Conservation (phyloP, 768 basidiomycete genomes). For the Russula brevipes region DNA sequence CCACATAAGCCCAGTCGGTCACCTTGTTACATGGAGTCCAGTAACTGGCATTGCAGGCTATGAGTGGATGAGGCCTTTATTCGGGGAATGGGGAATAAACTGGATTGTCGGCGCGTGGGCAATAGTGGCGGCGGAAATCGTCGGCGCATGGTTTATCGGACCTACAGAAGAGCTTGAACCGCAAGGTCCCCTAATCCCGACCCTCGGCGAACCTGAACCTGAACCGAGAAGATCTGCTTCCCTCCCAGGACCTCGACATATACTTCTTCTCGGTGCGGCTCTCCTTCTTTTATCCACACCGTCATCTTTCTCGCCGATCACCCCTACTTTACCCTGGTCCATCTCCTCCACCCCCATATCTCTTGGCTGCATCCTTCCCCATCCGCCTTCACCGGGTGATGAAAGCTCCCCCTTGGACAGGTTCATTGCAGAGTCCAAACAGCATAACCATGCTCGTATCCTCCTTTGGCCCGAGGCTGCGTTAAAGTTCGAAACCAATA, state of each 20-base stretch:
- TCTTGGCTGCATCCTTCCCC: conserved; percentile 66
- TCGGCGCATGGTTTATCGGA: conserved; percentile 56
- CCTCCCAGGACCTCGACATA: conserved; percentile 25
- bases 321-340: conserved; percentile 40
- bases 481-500: conserved; percentile 51
- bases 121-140: conserved; percentile 50
- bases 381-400: conserved; percentile 38
- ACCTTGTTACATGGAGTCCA: conserved; percentile 69
- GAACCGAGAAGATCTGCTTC: neutral
- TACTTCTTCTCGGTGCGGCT: conserved; percentile 36
- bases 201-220: conserved; percentile 22
- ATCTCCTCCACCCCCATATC: conserved; percentile 47
- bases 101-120: conserved; percentile 79
- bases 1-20: conserved; percentile 59
- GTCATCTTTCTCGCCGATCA: conserved; percentile 41
- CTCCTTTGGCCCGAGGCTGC: conserved; percentile 82
- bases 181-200: conserved; percentile 17
- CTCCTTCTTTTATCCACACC: conserved; percentile 51
- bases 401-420: conserved; percentile 46
- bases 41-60: conserved; percentile 50
- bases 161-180: conserved; percentile 43
- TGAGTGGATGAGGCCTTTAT: conserved; percentile 52
- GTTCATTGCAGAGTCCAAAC: conserved; percentile 54
- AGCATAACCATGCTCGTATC: conserved; percentile 46
- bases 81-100: conserved; percentile 60